Evolutionary conservation across 1,284 basidiomycete species (phyloP).

Genomic region (Thelephora terrestris): DNA sequence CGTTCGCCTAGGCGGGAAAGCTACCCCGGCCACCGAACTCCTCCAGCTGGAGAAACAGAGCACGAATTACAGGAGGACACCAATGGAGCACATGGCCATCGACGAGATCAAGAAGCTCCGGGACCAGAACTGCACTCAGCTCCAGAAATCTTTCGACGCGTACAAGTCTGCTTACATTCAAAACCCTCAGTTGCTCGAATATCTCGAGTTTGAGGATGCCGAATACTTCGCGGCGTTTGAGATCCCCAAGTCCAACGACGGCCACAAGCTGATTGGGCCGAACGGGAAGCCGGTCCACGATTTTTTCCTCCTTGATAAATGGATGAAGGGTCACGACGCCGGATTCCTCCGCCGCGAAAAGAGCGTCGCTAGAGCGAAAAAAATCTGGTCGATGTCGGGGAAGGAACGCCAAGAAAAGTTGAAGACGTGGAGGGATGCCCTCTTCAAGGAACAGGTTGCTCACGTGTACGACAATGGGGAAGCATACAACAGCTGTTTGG

Average conservation of each 20-base stretch:
- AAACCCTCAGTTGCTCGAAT: slow-evolving; percentile 28
- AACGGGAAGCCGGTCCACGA: slow-evolving; percentile 7
- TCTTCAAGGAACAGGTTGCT: slow-evolving; percentile 27
- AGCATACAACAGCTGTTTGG: slow-evolving; percentile 32
- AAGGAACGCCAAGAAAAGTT: slow-evolving; percentile 23
- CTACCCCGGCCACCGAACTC: slow-evolving; percentile 32
- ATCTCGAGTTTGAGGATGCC: slow-evolving; percentile 31
- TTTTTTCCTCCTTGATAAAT: slow-evolving; percentile 11
- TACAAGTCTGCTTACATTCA: slow-evolving; percentile 29
- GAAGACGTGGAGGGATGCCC: slow-evolving; percentile 30
- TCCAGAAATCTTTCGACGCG: slow-evolving; percentile 33
- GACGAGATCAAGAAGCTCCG: slow-evolving; percentile 33
- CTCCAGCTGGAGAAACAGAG: slow-evolving; percentile 42
- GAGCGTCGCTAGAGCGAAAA: slow-evolving; percentile 18
- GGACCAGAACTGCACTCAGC: slow-evolving; percentile 23
- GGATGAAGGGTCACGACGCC: slow-evolving; percentile 12
- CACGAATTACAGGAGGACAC: slow-evolving; percentile 44
- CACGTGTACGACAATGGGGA: slow-evolving; percentile 27
- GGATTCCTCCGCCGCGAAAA: slow-evolving; percentile 19
- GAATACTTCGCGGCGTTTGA: slow-evolving; percentile 30
- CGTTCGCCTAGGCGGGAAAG: slow-evolving; percentile 54
- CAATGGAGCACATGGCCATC: slow-evolving; percentile 45
- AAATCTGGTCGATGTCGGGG: slow-evolving; percentile 36
- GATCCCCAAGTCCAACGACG: slow-evolving; percentile 19
- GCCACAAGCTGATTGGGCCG: slow-evolving; percentile 14